Evolutionary conservation across 2,329 filamentous ascomycete genomes (phyloP).

Genomic region (Pochonia chlamydosporia): DNA sequence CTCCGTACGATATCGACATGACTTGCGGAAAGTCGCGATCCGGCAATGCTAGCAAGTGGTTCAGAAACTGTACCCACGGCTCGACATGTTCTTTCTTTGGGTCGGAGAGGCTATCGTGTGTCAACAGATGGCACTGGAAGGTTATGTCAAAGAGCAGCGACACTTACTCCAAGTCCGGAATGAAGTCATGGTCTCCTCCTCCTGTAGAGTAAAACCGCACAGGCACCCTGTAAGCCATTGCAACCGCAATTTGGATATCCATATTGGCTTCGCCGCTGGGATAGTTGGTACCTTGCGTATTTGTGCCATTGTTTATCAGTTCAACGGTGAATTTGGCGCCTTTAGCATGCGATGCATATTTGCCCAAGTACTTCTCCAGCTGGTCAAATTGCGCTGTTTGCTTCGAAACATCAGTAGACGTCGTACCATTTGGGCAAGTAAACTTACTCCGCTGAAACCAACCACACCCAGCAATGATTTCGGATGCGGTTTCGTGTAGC

Average conservation of each 20-base stretch:
- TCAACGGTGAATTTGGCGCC: slow-evolving; percentile 52
- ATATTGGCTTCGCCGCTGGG: slow-evolving; percentile 28
- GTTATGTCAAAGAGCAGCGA: not conserved
- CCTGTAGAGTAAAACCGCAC: slow-evolving; percentile 27
- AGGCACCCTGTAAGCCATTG: slow-evolving; percentile 26
- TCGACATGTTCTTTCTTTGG: slow-evolving; percentile 46
- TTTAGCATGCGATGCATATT: slow-evolving; percentile 44
- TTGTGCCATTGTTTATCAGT: slow-evolving; percentile 51
- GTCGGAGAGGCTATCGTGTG: slow-evolving; percentile 14
- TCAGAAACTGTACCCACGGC: slow-evolving; percentile 59
- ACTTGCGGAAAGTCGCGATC: slow-evolving; percentile 54
- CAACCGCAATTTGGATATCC: slow-evolving; percentile 31
- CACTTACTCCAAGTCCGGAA: slow-evolving; percentile 29
- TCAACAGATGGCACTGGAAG: no score
- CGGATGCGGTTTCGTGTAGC: slow-evolving; percentile 50
- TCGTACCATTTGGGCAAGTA: not conserved
- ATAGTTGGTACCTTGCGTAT: slow-evolving; percentile 34
- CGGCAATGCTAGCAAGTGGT: slow-evolving; percentile 50
- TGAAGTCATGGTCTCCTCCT: slow-evolving; percentile 23
- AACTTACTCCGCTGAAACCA: slow-evolving; percentile 34
- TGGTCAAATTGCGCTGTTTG: slow-evolving; percentile 49
- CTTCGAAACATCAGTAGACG: slow-evolving; percentile 12
- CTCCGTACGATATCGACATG: slow-evolving; percentile 65
- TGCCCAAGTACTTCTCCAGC: slow-evolving; percentile 48
- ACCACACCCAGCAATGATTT: slow-evolving; percentile 60